Percentiles rank a stretch among this genome's conserved stretches.
These are phyloP conservation scores for Venustampulla echinocandica DNA, from an alignment of 495 filamentous ascomycete species.

Conservation along the genomic window DNA sequence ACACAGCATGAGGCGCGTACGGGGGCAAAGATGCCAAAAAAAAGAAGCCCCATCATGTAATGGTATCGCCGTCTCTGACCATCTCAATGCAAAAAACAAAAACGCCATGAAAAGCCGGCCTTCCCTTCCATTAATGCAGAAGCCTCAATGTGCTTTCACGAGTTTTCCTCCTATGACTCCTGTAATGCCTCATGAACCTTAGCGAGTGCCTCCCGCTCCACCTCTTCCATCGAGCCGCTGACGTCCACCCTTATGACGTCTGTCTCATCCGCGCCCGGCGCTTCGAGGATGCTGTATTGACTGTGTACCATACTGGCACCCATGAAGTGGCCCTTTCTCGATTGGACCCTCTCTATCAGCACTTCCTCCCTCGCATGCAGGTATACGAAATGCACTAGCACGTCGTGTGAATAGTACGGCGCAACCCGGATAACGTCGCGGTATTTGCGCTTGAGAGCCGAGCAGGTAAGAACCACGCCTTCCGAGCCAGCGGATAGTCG, in stretches of 20 bases:
- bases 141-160: not conserved
- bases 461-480: slow-evolving; percentile 93
- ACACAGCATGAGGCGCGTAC: no score
- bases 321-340: slow-evolving; percentile 86
- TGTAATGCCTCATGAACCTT: slow-evolving; percentile 32
- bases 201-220: slow-evolving; percentile 55
- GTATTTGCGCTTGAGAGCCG: slow-evolving; percentile 93
- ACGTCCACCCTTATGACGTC: slow-evolving; percentile 85
- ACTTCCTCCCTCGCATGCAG: slow-evolving; percentile 67
- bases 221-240: slow-evolving; percentile 50
- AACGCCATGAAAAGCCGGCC: no score
- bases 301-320: slow-evolving; percentile 94
- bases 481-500: slow-evolving; percentile 36
- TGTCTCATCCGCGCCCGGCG: slow-evolving; percentile 65
- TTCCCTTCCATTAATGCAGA: not conserved
- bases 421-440: slow-evolving; percentile 93
- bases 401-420: slow-evolving; percentile 52
- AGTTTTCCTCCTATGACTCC: slow-evolving; percentile 8
- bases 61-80: no score
- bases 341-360: slow-evolving; percentile 63
- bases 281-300: slow-evolving; percentile 79
- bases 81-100: no score
- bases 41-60: no score
- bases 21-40: no score
- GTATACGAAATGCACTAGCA: slow-evolving; percentile 89